Base-by-base conservation (phyloP, 2,329 filamentous ascomycete genomes). In the Colletotrichum somersetense region DNA sequence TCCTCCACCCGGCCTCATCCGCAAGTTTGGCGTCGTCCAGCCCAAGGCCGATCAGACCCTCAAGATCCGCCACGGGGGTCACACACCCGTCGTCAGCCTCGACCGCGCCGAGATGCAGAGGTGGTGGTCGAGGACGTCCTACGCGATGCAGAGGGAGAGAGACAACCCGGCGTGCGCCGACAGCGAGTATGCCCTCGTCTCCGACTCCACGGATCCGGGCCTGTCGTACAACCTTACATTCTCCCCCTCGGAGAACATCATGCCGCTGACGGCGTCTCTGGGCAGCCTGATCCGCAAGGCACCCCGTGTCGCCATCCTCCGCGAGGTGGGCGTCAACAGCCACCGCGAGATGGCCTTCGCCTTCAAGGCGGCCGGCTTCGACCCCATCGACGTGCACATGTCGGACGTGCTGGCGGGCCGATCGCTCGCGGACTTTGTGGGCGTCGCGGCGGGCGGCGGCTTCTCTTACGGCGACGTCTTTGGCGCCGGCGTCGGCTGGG, bases 271-370 rank as follows among this genome's bases (percentile, higher is more conserved):
- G 79, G 84, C 80, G 75, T 85, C 81, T 76, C 85, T 82, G 79
- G 81, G 84, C 64, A 79, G 81, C 75, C 76, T 86, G 70, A 89
- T 94, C 79, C 87, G 86, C 74, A 88, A 85, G 76, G 77, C 80
- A 82, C 93, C 93, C 1, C 90, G 91, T 42, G 95, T 99, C 33
- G 96, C 96, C 55, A 97, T 99, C 76, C 90, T 99, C 30, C 89
- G 96, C 79, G 96, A 98, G 82, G 95, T 98, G 81, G 96, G 96
- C 80, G 94, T 97, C 76, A 98, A 99, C 83, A 94, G 95, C 53
- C 91, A 98, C 77, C 91, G 94, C n/a, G 96, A 99, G 82, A 97
- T 99, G 94, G 96, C 96, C 1, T 98, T 97, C 79, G 95, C 95
- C 61, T 98, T 98, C 87, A 91, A 92, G 75, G 91, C 91, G 46